phyloP scores from a whole-genome alignment of 164 flowering plant species.

The Liriodendron chinense region DNA sequence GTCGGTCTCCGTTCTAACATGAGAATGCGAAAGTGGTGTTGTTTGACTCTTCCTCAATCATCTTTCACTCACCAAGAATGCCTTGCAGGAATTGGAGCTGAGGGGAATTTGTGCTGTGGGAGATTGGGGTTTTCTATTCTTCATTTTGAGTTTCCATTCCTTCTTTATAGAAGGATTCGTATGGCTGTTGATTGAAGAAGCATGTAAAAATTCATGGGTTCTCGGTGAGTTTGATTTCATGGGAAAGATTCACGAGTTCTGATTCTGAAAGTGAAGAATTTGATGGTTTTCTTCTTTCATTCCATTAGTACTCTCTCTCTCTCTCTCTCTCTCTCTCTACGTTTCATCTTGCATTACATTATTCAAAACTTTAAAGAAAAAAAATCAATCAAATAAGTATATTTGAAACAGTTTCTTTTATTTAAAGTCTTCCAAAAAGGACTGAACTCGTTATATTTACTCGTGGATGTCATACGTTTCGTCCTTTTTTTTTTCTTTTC shows the following conservation, averaged over 20 bases:
- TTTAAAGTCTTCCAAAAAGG: background rate
- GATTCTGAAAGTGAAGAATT: background rate
- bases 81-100: background rate
- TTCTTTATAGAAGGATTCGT: slow-evolving; percentile 14
- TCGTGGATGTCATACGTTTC: background rate
- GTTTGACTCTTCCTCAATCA: background rate
- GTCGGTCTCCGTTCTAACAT: slow-evolving; percentile 53
- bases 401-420: background rate
- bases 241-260: background rate
- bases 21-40: background rate
- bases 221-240: slow-evolving; percentile 31
- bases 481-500: background rate
- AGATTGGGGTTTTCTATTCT: slow-evolving; percentile 1
- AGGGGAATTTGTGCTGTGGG: background rate
- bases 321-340: background rate
- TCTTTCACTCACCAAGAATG: background rate
- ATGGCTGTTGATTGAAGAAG: slow-evolving; percentile 27
- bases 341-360: slow-evolving; percentile 15
- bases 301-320: background rate
- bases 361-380: background rate
- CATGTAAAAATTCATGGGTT: slow-evolving; percentile 42
- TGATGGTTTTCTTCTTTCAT: background rate
- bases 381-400: background rate
- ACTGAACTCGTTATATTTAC: background rate
- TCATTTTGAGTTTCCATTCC: slow-evolving; percentile 1